Conservation (phyloP, 2,329 filamentous ascomycete genomes). For the Xylariomycetidae sp. region DNA sequence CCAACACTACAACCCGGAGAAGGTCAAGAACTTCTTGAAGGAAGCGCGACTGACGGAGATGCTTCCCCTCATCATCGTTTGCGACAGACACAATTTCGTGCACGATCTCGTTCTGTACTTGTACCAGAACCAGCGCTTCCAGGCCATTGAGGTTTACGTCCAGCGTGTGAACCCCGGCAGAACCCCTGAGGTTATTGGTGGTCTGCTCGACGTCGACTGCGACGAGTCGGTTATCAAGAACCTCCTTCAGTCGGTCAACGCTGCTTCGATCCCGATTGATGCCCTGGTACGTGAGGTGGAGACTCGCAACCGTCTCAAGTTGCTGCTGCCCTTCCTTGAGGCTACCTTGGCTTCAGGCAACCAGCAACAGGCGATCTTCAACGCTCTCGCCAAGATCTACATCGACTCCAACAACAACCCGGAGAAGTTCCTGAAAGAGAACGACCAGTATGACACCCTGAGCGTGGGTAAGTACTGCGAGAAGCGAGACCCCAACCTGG, state of each 20-base stretch:
- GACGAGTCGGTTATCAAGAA: conserved; percentile 96
- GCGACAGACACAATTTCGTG: conserved; percentile 98
- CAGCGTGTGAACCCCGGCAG: conserved; percentile 91
- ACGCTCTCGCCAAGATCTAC: conserved; percentile 97
- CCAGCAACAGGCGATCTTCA: conserved; percentile 94
- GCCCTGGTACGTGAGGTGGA: conserved; percentile 94
- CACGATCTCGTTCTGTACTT: conserved; percentile 94
- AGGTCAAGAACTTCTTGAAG: conserved; percentile 99
- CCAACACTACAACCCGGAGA: conserved; percentile 83
- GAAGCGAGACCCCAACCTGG: conserved; percentile 94
- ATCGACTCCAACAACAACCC: conserved; percentile 98
- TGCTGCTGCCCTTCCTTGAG: conserved; percentile 93
- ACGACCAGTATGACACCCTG: conserved; percentile 91
- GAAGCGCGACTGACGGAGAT: conserved; percentile 90
- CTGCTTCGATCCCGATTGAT: conserved; percentile 83
- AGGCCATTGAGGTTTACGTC: conserved; percentile 97
- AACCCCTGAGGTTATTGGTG: conserved; percentile 88
- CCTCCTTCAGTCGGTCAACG: conserved; percentile 76
- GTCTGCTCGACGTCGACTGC: conserved; percentile 91
- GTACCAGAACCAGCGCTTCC: conserved; percentile 99
- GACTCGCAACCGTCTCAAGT: conserved; percentile 88
- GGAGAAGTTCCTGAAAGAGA: conserved; percentile 95
- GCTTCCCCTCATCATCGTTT: conserved; percentile 94
- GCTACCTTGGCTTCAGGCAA: conserved; percentile 83
- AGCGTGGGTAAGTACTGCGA: conserved; percentile 96